Percentiles rank a stretch among this genome's conserved stretches.
Evolutionary conservation across 176 grass and related monocot species (phyloP).

Genomic region (Cenchrus purpureus): DNA sequence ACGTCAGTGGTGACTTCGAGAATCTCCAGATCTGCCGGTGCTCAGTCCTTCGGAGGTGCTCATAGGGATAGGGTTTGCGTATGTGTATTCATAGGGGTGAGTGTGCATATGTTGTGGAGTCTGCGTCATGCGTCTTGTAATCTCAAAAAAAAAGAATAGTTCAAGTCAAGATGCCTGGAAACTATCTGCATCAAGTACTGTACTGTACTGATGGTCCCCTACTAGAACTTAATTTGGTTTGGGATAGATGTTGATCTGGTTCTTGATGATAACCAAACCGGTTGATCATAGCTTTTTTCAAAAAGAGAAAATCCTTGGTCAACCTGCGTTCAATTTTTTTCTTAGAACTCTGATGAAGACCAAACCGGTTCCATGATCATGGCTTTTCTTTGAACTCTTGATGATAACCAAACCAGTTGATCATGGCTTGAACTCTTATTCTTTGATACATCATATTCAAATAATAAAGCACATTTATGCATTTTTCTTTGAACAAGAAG

Average conservation of each 20-base stretch:
- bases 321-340: too few relatives aligned
- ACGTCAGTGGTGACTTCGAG: too few relatives aligned
- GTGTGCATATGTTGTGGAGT: too few relatives aligned
- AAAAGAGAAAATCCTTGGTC: neutral
- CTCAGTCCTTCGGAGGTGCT: too few relatives aligned
- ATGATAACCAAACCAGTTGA: neutral
- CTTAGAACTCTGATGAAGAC: neutral
- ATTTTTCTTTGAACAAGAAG: neutral
- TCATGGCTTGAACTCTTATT: neutral
- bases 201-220: conserved; percentile 16
- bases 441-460: too few relatives aligned
- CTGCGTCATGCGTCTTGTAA: too few relatives aligned
- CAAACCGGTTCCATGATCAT: neutral
- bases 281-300: neutral
- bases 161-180: conserved; percentile 22
- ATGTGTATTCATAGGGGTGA: too few relatives aligned
- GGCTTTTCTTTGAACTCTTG: neutral
- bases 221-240: neutral
- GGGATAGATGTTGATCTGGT: neutral
- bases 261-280: neutral
- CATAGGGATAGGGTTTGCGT: too few relatives aligned
- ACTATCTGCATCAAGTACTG: neutral
- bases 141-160: neutral
- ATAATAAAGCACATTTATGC: neutral
- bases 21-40: too few relatives aligned